Evolutionary conservation across 1,139 yeast genomes (phyloP).

Genomic region (Kodamaea sp.): DNA sequence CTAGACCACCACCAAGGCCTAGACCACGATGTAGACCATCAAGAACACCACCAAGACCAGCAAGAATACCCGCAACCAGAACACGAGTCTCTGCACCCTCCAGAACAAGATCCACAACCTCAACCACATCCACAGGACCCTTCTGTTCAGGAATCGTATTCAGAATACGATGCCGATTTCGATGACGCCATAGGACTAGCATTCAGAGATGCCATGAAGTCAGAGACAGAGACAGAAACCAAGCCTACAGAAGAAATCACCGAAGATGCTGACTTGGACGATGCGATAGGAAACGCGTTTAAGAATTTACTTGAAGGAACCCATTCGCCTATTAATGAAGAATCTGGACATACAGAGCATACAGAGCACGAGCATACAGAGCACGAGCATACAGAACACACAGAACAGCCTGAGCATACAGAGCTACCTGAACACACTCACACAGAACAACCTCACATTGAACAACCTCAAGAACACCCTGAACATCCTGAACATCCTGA

Average conservation of each 20-base stretch:
- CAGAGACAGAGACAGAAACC: background rate
- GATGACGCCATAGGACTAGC: slow-evolving; percentile 17
- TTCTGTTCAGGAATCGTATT: too few species aligned
- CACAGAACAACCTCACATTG: background rate
- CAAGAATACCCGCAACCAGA: background rate
- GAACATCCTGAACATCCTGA: background rate
- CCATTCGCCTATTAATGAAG: too few species aligned
- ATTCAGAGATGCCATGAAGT: slow-evolving; percentile 10
- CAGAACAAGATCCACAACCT: background rate
- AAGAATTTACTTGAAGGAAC: slow-evolving; percentile 3
- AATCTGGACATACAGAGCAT: too few species aligned
- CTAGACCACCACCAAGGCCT: background rate
- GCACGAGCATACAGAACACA: background rate
- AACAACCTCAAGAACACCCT: background rate
- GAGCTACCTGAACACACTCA: background rate
- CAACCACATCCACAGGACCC: too few species aligned
- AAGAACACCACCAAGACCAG: background rate
- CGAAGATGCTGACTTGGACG: slow-evolving; percentile 7
- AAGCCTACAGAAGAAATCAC: background rate
- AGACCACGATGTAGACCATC: slow-evolving; percentile 2
- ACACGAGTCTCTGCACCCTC: background rate
- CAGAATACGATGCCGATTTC: slow-evolving; percentile 2
- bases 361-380: too few species aligned
- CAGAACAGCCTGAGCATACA: too few species aligned
- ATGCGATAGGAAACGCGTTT: slow-evolving; percentile 17